phyloP scores from a whole-genome alignment of 2,329 filamentous ascomycete genomes.

The Colletotrichum horii region DNA sequence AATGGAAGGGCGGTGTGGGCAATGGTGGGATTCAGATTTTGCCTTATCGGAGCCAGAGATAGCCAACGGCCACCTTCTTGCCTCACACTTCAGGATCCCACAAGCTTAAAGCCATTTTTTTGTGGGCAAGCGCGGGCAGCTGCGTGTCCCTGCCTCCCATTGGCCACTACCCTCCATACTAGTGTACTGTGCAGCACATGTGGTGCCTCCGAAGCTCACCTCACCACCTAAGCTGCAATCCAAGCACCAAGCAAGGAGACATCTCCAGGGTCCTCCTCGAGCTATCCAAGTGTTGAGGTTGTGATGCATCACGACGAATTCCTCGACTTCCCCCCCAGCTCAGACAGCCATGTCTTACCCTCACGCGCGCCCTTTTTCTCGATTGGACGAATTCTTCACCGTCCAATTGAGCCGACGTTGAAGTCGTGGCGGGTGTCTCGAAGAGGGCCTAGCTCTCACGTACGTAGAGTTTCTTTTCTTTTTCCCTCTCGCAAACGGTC shows the following conservation, averaged over 20 bases:
- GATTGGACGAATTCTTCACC: not conserved
- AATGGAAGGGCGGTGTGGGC: conserved; percentile 18
- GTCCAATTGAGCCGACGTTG: not conserved
- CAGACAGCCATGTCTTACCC: conserved; percentile 1
- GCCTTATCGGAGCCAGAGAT: not conserved
- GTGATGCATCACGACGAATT: not conserved
- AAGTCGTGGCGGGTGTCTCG: not conserved
- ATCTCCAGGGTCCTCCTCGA: not conserved
- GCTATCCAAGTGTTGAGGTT: not conserved
- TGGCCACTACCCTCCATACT: not conserved
- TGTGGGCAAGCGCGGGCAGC: not conserved
- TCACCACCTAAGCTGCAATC: not conserved
- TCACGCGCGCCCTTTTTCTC: not conserved
- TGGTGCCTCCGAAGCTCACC: not conserved
- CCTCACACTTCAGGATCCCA: not conserved
- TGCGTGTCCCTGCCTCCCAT: not conserved
- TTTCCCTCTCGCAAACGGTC: not conserved
- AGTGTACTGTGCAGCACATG: not conserved
- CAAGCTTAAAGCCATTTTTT: not conserved
- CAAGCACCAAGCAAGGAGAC: not conserved
- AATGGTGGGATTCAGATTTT: not conserved
- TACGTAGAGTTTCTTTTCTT: no score
- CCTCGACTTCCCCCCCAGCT: not conserved
- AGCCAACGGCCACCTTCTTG: not conserved
- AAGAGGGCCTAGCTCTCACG: not conserved